Percentiles rank a stretch among this genome's conserved stretches.
phyloP scores from a whole-genome alignment of 2,329 filamentous ascomycete genomes.

The Arthrocladium fulminans region DNA sequence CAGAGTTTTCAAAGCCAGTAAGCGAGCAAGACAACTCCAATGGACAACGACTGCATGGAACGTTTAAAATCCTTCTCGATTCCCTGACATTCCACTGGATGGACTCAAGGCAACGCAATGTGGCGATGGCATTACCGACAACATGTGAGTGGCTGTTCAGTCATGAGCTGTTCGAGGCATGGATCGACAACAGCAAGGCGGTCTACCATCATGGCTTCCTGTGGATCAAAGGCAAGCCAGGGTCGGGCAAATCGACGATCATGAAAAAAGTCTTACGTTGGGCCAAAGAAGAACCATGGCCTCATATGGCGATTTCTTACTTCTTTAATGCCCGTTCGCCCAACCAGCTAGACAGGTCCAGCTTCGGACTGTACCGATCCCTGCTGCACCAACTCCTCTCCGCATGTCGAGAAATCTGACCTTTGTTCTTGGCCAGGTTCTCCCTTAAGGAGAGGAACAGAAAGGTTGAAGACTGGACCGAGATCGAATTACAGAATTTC shows the following conservation, averaged over 20 bases:
- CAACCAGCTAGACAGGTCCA: conserved; percentile 35
- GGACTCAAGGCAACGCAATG: conserved; percentile 29
- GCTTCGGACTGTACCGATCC: conserved; percentile 43
- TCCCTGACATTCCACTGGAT: conserved; percentile 33
- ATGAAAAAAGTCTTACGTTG: conserved; percentile 34
- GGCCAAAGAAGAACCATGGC: conserved; percentile 4
- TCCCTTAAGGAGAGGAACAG: conserved; percentile 5
- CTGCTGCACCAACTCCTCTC: conserved; percentile 40
- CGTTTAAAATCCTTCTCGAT: conserved; percentile 2
- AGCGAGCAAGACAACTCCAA: no score
- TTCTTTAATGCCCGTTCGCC: conserved; percentile 43
- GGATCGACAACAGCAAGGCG: conserved; percentile 26
- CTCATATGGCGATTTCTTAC: conserved; percentile 31
- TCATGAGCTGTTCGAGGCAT: conserved; percentile 28
- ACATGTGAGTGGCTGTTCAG: conserved; percentile 38
- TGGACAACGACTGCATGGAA: no score
- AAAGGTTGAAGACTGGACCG: conserved; percentile 4
- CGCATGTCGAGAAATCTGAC: neutral
- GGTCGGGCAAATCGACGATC: conserved; percentile 35
- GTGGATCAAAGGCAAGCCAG: conserved; percentile 30
- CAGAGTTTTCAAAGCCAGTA: no score
- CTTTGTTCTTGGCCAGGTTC: conserved; percentile 5
- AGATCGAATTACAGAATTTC: conserved; percentile 22
- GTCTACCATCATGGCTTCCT: conserved; percentile 2
- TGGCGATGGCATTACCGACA: conserved; percentile 29